Percentiles rank a stretch among this genome's conserved stretches.
phyloP scores from a whole-genome alignment of 768 basidiomycete genomes.

The Tylopilus felleus region DNA sequence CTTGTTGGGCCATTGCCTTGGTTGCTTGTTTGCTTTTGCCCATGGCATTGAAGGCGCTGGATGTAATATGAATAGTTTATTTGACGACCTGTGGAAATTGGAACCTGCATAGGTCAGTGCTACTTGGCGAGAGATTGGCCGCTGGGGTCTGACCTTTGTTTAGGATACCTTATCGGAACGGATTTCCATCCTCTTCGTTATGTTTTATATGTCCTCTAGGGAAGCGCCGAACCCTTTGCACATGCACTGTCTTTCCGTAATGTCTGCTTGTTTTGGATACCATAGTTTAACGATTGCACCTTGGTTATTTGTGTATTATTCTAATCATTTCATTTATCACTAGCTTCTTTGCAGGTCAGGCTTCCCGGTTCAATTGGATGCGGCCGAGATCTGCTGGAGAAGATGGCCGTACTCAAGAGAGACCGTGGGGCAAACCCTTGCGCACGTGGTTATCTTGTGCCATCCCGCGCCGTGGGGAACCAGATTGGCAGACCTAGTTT shows the following conservation, averaged over 20 bases:
- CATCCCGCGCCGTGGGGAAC: too few relatives aligned
- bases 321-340: neutral
- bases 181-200: neutral
- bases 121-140: neutral
- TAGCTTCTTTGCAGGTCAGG: neutral
- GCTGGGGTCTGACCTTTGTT: neutral
- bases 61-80: neutral
- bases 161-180: neutral
- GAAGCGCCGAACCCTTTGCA: neutral
- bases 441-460: neutral
- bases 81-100: neutral
- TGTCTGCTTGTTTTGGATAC: neutral
- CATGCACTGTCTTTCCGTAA: neutral
- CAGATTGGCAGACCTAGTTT: too few relatives aligned
- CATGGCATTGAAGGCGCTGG: slow-evolving; percentile 19
- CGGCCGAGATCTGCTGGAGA: neutral
- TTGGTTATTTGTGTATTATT: neutral
- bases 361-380: neutral
- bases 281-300: neutral
- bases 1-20: slow-evolving; percentile 38
- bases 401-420: neutral
- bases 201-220: neutral
- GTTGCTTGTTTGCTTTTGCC: slow-evolving; percentile 28
- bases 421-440: too few relatives aligned
- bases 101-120: neutral